Percentiles rank a stretch among this genome's conserved stretches.
phyloP scores from a whole-genome alignment of 179 eudicot genomes.

The Pouteria campechiana region DNA sequence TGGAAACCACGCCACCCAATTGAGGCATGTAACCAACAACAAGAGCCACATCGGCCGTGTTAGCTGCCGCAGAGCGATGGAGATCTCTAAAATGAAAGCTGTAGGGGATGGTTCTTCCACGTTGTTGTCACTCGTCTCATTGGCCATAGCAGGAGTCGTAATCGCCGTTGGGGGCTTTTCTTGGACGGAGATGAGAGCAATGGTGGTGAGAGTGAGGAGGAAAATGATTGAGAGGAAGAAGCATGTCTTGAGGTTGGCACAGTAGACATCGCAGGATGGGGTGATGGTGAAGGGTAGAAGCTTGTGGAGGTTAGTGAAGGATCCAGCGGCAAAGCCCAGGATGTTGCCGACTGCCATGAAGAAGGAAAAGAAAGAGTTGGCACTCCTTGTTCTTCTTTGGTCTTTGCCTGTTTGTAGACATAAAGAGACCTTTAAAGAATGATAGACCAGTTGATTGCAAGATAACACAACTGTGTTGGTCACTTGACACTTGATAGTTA shows the following conservation, averaged over 20 bases:
- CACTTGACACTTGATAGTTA: too few species aligned
- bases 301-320: slow-evolving; percentile 25
- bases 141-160: not conserved
- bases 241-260: slow-evolving; percentile 64
- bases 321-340: slow-evolving; percentile 62
- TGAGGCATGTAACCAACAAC: slow-evolving; percentile 46
- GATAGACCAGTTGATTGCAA: too few species aligned
- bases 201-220: slow-evolving; percentile 16
- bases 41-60: slow-evolving; percentile 49
- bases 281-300: slow-evolving; percentile 44
- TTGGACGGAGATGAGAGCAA: slow-evolving; percentile 24
- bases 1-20: slow-evolving; percentile 66
- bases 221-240: slow-evolving; percentile 53
- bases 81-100: slow-evolving; percentile 44
- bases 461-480: too few species aligned
- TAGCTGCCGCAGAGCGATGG: slow-evolving; percentile 32
- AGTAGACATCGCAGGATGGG: slow-evolving; percentile 47
- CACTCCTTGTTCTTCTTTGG: slow-evolving; percentile 25
- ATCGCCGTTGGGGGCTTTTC: slow-evolving; percentile 16
- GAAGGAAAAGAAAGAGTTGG: slow-evolving; percentile 46
- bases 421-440: too few species aligned
- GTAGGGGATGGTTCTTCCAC: slow-evolving; percentile 7
- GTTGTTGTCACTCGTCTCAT: slow-evolving; percentile 4
- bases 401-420: slow-evolving; percentile 23
- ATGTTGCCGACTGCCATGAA: slow-evolving; percentile 71